Evolutionary conservation across 768 basidiomycete species (phyloP).

Genomic region (Naganishia antarctica): DNA sequence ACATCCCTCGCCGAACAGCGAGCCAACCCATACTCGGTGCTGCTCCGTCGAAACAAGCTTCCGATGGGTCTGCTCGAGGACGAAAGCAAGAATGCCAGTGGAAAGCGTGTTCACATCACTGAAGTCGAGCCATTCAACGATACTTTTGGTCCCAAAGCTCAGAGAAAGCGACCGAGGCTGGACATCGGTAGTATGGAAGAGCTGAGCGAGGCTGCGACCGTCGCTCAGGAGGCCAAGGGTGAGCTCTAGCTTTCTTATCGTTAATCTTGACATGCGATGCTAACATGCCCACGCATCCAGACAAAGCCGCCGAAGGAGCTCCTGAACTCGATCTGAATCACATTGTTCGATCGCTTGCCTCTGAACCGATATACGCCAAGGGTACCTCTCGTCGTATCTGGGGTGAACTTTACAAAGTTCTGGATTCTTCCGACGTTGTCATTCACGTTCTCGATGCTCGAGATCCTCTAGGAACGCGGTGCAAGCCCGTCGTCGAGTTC

Average conservation of each 20-base stretch:
- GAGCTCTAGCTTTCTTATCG: slow-evolving; percentile 39
- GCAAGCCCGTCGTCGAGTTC: slow-evolving; percentile 86
- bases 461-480: slow-evolving; percentile 91
- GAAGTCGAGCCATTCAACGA: slow-evolving; percentile 92
- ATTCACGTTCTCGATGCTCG: slow-evolving; percentile 92
- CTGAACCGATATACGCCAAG: slow-evolving; percentile 89
- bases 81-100: slow-evolving; percentile 69
- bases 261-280: neutral
- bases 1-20: slow-evolving; percentile 77
- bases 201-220: slow-evolving; percentile 54
- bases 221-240: slow-evolving; percentile 52
- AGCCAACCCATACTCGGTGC: slow-evolving; percentile 91
- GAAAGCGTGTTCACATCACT: slow-evolving; percentile 88
- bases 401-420: slow-evolving; percentile 97
- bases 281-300: neutral
- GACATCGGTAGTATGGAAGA: slow-evolving; percentile 91
- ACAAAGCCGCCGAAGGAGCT: neutral
- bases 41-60: slow-evolving; percentile 87
- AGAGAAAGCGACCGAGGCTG: slow-evolving; percentile 79
- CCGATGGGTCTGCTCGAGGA: slow-evolving; percentile 95
- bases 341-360: slow-evolving; percentile 45
- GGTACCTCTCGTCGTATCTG: slow-evolving; percentile 94
- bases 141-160: slow-evolving; percentile 93
- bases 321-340: slow-evolving; percentile 37
- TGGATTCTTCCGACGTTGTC: slow-evolving; percentile 95